Conservation (phyloP, 352 stramenopile species). For the Phytophthora syringae region DNA sequence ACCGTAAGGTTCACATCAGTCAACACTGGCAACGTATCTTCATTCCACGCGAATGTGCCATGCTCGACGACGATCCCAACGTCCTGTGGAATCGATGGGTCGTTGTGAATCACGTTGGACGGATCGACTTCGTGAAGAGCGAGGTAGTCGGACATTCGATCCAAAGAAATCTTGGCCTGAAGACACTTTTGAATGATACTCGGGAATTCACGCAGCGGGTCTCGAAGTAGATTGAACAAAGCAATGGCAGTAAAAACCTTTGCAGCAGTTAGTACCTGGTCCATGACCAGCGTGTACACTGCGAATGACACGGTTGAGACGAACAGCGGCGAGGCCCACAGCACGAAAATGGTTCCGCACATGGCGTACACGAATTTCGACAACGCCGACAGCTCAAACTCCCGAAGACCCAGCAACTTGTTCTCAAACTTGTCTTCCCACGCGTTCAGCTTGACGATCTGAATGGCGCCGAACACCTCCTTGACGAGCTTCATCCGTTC, state of each 20-base stretch:
- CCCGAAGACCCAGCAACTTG: slow-evolving; percentile 65
- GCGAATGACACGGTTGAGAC: slow-evolving; percentile 60
- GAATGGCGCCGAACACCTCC: slow-evolving; percentile 92
- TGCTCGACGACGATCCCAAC: slow-evolving; percentile 34
- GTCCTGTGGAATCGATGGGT: slow-evolving; percentile 3
- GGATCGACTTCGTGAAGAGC: slow-evolving; percentile 28
- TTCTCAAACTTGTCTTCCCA: slow-evolving; percentile 88
- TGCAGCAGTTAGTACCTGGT: slow-evolving; percentile 46
- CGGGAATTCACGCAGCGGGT: slow-evolving; percentile 42
- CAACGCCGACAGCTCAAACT: slow-evolving; percentile 87
- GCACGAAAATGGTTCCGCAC: slow-evolving; percentile 55
- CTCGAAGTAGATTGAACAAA: slow-evolving; percentile 49
- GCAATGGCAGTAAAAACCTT: slow-evolving; percentile 61
- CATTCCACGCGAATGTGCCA: slow-evolving; percentile 43
- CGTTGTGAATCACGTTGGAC: slow-evolving; percentile 25
- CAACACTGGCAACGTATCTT: slow-evolving; percentile 33
- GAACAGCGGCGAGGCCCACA: slow-evolving; percentile 52
- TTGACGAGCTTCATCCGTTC: slow-evolving; percentile 91
- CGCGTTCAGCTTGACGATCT: slow-evolving; percentile 96
- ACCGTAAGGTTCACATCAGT: slow-evolving; percentile 47
- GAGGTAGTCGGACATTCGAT: slow-evolving; percentile 49
- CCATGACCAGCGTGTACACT: slow-evolving; percentile 49
- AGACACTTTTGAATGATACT: slow-evolving; percentile 38
- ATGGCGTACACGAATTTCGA: slow-evolving; percentile 48
- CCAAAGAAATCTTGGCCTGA: slow-evolving; percentile 45